Evolutionary conservation across 140 eudicot genomes (phyloP), one percentile per base, ranked within the genome.

Genomic region (Bidens hawaiensis): DNA sequence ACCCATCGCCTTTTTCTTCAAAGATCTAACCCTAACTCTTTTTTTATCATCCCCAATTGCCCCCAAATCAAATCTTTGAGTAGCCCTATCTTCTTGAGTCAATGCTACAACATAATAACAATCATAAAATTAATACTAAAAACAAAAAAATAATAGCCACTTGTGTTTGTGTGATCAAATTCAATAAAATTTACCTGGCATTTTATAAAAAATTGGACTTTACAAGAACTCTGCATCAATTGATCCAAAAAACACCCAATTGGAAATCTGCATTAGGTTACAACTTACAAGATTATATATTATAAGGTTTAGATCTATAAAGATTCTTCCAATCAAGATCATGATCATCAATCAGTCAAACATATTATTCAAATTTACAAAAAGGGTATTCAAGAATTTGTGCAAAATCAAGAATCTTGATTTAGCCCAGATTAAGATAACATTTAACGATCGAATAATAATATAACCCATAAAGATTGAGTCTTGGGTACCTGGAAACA

Each of bases 1-100:
- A 72, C 58, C 71, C 72, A 68, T 73, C 42, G 89, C 87, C 70
- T 74, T 90, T 81, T 84, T 90, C 78, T 75, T 81, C 81, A 82
- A 78, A 57, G 88, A 82, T 75, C 84, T 82, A 65, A 78, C 77
- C 72, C 78, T 68, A 30, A 72, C 73, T 55, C 90, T 79, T 68
- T 76, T 79, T 65, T 72, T 85, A 71, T 90, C 94, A 49, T 82
- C 94, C 81, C 78, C 95, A 26, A 71, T 76, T 24, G 64, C 50
- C 75, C 78, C 87, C 28, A 59, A 40, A 75, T 78, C 88, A 57
- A 76, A 80, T 71, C 78, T 74, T 65, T 75, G 84, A 33, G 57
- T 65, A 19, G 76, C 71, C 27, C 45, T 80, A 68, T 81, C 93
- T 55, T 73, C 95, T 54, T 67, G 76, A 41, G 46, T 57, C 71